Percentiles rank a stretch among this genome's conserved stretches.
phyloP scores from a whole-genome alignment of 2,329 filamentous ascomycete genomes.

The Ceratocystis alfenasii region DNA sequence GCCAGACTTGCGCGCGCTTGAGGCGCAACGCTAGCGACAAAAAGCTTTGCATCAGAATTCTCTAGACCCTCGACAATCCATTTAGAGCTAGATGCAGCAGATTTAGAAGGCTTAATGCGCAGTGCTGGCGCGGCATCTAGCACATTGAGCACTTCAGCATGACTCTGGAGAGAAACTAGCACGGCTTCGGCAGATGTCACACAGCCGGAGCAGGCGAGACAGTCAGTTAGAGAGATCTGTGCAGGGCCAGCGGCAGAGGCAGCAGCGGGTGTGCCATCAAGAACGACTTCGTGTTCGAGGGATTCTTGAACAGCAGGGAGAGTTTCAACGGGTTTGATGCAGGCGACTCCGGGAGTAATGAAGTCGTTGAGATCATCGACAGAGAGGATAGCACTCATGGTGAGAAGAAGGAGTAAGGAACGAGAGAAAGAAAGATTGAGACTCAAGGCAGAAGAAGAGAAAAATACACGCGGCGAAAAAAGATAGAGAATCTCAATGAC shows the following conservation, averaged over 20 bases:
- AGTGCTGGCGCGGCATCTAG: conserved; percentile 56
- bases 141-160: conserved; percentile 75
- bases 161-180: conserved; percentile 87
- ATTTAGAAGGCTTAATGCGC: neutral
- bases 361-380: conserved; percentile 98
- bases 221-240: conserved; percentile 92
- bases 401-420: neutral
- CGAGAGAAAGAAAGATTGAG: conserved; percentile 14
- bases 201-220: conserved; percentile 91
- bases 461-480: neutral
- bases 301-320: conserved; percentile 57
- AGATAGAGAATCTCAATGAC: neutral
- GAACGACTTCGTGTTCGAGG: conserved; percentile 67
- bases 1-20: conserved; percentile 83
- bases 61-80: conserved; percentile 41
- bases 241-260: conserved; percentile 53
- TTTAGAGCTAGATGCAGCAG: conserved; percentile 23
- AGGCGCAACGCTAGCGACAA: conserved; percentile 85
- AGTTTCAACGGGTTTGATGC: conserved; percentile 94
- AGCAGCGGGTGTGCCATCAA: conserved; percentile 63
- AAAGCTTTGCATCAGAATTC: conserved; percentile 56
- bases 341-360: conserved; percentile 92
- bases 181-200: conserved; percentile 96
- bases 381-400: conserved; percentile 94
- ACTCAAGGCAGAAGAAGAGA: neutral